Base-by-base conservation (phyloP, 805 yeast species). In the Candida morakotiae region DNA sequence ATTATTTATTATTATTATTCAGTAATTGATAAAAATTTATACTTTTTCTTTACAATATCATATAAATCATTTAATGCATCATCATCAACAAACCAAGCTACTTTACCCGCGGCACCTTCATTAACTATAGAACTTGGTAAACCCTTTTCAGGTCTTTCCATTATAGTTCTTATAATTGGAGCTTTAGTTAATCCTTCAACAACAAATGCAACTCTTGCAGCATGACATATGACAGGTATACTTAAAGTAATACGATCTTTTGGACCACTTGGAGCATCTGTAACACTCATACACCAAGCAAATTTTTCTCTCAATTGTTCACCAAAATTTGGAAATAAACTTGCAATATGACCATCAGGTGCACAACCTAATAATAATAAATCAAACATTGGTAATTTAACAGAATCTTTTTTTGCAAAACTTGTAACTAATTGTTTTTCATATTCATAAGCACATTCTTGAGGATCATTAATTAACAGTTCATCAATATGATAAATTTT, bases 61-160 rank as follows among this genome's bases (percentile, higher is more conserved):
- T 77, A 77, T 34, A 85, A 85, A 53, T 87, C 96, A 32, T 79
- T 75, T 51, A 87, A 76, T 2, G 96, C 96, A 48, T 82, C 96
- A 51, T 87, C 86, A 58, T 91, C 98, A 24, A 91, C 97, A 67
- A 91, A 91, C 98, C 98, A 91, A 6, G 89, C 78, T 4, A 91
- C 96, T 62, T 84, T 83, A 11, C 97, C 97, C 1, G 95, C 96
- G n/a, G 96, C 95, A 21, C 86, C 85, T 62, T 88, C 97, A 56
- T 89, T 89, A 38, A 91, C 96, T 41, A 91, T 83, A 42, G 93
- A 81, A 43, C 93, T 84, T 25, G 98, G 98, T 42, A 91, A 73
- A 1, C 96, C 96, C 67, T 88, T 88, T 56, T 93, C 98, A 2
- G 97, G 97, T 55, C 96, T 77, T 65, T 91, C 98, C 87, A 91